These are phyloP conservation scores for Solanum virginianum DNA, from an alignment of 257 asterid species.

Conservation along the genomic window DNA sequence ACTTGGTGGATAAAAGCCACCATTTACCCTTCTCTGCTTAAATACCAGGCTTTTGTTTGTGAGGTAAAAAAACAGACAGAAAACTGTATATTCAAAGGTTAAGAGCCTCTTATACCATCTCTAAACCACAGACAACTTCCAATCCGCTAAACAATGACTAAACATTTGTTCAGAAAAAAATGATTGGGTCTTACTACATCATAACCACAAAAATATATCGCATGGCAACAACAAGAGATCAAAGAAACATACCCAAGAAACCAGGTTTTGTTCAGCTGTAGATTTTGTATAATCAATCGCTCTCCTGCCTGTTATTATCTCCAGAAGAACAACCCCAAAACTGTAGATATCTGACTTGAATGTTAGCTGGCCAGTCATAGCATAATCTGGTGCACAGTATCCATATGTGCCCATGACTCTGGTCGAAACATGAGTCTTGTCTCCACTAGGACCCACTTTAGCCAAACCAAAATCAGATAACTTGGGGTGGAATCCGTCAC, in stretches of 20 bases:
- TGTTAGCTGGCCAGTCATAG: constrained; percentile 77
- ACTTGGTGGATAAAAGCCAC: background rate
- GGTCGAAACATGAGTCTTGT: constrained; percentile 69
- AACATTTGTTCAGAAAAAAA: background rate
- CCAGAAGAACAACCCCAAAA: constrained; percentile 79
- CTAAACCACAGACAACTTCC: background rate
- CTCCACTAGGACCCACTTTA: constrained; percentile 68
- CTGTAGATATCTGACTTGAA: constrained; percentile 77
- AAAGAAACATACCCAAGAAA: constrained; percentile 46
- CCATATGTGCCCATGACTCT: constrained; percentile 95
- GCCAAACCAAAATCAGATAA: constrained; percentile 90
- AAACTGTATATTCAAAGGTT: background rate
- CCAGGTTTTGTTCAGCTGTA: constrained; percentile 39
- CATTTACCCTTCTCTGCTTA: background rate
- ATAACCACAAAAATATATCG: background rate
- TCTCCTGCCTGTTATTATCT: constrained; percentile 67
- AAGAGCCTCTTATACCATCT: background rate
- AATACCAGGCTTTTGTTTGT: background rate
- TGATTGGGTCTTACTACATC: background rate
- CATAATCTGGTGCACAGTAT: constrained; percentile 82
- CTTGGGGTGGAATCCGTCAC: constrained; percentile 55
- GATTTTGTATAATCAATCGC: constrained; percentile 43
- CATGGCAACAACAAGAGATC: background rate
- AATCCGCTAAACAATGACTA: background rate
- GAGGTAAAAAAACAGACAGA: background rate